Evolutionary conservation across 2,329 filamentous ascomycete genomes (phyloP).

Genomic region (Nemania serpens): DNA sequence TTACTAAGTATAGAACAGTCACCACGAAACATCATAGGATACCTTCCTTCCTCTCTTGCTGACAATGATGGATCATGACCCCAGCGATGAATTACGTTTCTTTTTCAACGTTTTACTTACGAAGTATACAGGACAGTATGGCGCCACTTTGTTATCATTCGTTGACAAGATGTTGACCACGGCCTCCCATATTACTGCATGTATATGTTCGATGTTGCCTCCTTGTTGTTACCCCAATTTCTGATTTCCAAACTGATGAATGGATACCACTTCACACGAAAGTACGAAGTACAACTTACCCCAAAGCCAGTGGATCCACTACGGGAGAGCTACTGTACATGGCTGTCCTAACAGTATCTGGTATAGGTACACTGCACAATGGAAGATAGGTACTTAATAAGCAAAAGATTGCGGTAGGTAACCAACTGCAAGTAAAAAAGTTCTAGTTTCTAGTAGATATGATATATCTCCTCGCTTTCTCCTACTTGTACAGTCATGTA

Average conservation of each 20-base stretch:
- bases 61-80: slow-evolving; percentile 10
- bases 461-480: no score
- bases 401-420: no score
- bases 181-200: no score
- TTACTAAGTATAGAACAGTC: no score
- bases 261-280: no score
- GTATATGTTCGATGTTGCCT: no score
- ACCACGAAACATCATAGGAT: background rate
- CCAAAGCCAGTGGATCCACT: background rate
- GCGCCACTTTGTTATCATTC: no score
- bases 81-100: slow-evolving; percentile 10
- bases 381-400: background rate
- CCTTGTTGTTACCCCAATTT: background rate
- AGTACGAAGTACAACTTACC: no score
- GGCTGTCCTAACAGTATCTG: background rate
- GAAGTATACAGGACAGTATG: background rate
- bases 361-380: background rate
- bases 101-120: background rate
- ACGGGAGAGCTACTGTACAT: background rate
- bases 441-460: no score
- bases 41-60: background rate
- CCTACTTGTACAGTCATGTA: background rate
- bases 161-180: no score
- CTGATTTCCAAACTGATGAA: no score
- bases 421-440: no score